Percentiles rank a stretch among this genome's conserved stretches.
phyloP scores from a whole-genome alignment of 2,329 filamentous ascomycete genomes.

The Pseudogymnoascus sp. region DNA sequence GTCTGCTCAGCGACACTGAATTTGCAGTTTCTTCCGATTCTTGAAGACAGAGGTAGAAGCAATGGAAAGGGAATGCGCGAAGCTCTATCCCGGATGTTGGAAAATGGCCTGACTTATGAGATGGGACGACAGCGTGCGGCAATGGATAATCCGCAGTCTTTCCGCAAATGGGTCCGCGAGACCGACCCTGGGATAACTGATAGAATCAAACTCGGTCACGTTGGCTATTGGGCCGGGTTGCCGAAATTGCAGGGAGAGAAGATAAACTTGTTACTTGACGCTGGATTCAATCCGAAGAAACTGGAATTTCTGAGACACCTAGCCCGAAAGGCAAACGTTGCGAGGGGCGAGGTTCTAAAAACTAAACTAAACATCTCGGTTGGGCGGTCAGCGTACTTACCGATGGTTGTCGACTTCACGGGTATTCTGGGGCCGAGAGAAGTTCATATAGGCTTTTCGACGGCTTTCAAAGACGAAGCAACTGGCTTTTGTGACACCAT shows the following conservation, averaged over 20 bases:
- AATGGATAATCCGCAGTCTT: constrained; percentile 39
- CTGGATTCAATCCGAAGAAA: constrained; percentile 47
- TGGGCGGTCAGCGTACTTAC: constrained; percentile 50
- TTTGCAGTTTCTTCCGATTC: constrained; percentile 58
- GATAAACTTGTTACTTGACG: constrained; percentile 46
- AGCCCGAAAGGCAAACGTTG: constrained; percentile 23
- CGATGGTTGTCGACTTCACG: constrained; percentile 61
- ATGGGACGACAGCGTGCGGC: constrained; percentile 43
- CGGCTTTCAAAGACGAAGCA: constrained; percentile 43
- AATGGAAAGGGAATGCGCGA: constrained; percentile 36
- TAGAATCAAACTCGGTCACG: constrained; percentile 20
- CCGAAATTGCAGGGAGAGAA: constrained; percentile 35
- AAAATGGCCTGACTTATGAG: constrained; percentile 40
- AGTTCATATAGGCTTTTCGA: constrained; percentile 59
- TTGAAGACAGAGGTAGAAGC: constrained; percentile 48
- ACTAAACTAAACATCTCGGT: constrained; percentile 52
- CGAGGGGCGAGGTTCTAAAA: constrained; percentile 30
- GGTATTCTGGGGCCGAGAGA: constrained; percentile 53
- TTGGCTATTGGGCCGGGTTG: constrained; percentile 18
- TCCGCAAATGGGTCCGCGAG: constrained; percentile 46
- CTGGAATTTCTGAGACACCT: constrained; percentile 41
- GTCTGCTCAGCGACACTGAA: constrained; percentile 51
- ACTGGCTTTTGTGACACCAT: constrained; percentile 45
- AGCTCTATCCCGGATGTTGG: constrained; percentile 41
- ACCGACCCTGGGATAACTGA: constrained; percentile 34